Evolutionary conservation across 768 basidiomycete species (phyloP), one percentile per base, ranked within the genome.

Genomic region (Cyclocybe cylindracea): DNA sequence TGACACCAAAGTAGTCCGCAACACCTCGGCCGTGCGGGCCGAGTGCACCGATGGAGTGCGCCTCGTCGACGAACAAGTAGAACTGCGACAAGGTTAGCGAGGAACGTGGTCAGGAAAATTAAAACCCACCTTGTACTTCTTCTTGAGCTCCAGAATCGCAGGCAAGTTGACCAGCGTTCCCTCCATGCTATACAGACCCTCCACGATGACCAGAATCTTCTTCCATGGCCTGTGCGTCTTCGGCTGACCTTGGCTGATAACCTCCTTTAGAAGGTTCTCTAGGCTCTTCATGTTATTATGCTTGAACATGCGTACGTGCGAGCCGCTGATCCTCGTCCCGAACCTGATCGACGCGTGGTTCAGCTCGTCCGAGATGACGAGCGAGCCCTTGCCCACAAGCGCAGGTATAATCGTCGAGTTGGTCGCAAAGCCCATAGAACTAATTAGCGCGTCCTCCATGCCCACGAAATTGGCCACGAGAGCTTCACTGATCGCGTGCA

Each of bases 171-270:
- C 84, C 58, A 98, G 61, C 7, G 91, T 94, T n/a, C 97, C 97
- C 71, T 98, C 97, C 97, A 99, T 99, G 55, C 91, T 94, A 73
- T 93, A 98, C 39, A 99, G 69, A 2, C 97, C 97, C 67, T 99
- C 97, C 10, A 98, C 93, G 48, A 97, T 83, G 39, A 99, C 58
- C 36, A 99, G 69, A 54, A 99, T 98, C 77, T 96, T 98, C 77
- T 96, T 97, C 97, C 97, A 98, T 10, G 96, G 96, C n/a, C 97
- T 73, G 63, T 98, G 97, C 0, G 94, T 97, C 73, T 94, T 89
- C 4, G 96, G 94, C 66, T 98, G 96, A 11, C 97, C 97, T 69
- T 99, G 97, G 61, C 89, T 92, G 71, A 99, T 95, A 19, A 85
- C 86, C 70, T 99, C 97, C 39, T 86, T 78, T 63, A 99, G 73